Evolutionary conservation across 805 yeast genomes (phyloP).

Genomic region (Candida pini): DNA sequence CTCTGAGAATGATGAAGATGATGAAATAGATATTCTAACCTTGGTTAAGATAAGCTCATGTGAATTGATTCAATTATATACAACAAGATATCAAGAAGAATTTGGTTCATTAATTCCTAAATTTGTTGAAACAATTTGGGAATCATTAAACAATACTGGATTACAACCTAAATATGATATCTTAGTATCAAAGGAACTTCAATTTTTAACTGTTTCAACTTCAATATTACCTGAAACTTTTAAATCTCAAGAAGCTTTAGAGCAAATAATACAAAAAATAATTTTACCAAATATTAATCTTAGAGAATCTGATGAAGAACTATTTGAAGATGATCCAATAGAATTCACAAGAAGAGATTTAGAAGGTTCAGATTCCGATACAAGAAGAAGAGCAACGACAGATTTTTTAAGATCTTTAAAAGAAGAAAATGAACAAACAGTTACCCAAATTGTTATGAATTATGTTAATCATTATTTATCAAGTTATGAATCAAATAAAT

Average conservation of each 20-base stretch:
- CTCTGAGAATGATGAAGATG: slow-evolving; percentile 56
- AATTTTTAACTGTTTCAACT: slow-evolving; percentile 77
- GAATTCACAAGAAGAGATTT: slow-evolving; percentile 88
- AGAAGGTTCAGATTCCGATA: slow-evolving; percentile 91
- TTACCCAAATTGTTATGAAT: slow-evolving; percentile 67
- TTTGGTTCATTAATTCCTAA: slow-evolving; percentile 71
- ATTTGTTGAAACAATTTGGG: slow-evolving; percentile 83
- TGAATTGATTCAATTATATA: slow-evolving; percentile 79
- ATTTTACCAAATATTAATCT: slow-evolving; percentile 84
- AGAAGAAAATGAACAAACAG: slow-evolving; percentile 64
- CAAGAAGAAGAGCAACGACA: slow-evolving; percentile 89
- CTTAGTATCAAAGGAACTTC: slow-evolving; percentile 72
- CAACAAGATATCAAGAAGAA: slow-evolving; percentile 88
- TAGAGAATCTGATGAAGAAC: slow-evolving; percentile 84
- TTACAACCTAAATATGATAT: slow-evolving; percentile 76
- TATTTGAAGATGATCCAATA: slow-evolving; percentile 95
- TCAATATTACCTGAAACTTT: slow-evolving; percentile 64
- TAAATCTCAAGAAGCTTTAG: slow-evolving; percentile 53
- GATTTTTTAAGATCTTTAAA: slow-evolving; percentile 86
- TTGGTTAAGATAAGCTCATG: slow-evolving; percentile 76
- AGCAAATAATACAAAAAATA: slow-evolving; percentile 74
- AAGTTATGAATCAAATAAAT: slow-evolving; percentile 39
- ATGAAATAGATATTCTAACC: slow-evolving; percentile 62
- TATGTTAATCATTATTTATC: slow-evolving; percentile 65
- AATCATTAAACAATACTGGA: slow-evolving; percentile 58